phyloP scores from a whole-genome alignment of 1,284 basidiomycete species.

The Thelephora terrestris region DNA sequence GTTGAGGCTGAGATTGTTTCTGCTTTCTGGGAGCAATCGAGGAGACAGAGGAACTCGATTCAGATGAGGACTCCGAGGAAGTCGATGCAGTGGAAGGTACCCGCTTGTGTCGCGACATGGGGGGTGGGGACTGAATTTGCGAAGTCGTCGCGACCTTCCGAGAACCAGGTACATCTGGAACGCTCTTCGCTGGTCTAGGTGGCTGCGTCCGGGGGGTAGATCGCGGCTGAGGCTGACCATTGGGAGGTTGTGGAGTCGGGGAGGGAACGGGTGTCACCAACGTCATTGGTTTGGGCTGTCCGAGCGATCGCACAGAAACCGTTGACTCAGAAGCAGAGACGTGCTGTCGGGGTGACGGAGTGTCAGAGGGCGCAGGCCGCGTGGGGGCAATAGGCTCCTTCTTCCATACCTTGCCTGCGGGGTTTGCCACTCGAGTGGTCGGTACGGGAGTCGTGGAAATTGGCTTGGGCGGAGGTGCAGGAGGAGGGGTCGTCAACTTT shows the following conservation, averaged over 20 bases:
- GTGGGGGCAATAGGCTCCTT: background rate
- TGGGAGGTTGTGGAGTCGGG: too few relatives aligned
- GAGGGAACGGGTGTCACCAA: too few relatives aligned
- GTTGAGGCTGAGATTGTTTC: conserved; percentile 6
- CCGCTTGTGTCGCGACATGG: too few relatives aligned
- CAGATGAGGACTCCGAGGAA: conserved; percentile 8
- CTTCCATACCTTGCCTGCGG: too few relatives aligned
- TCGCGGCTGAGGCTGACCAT: too few relatives aligned
- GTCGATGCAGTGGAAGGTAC: background rate
- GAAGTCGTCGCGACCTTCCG: too few relatives aligned
- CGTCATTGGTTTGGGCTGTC: too few relatives aligned
- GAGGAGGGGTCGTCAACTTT: background rate
- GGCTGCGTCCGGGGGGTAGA: too few relatives aligned
- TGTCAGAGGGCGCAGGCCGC: conserved; percentile 2
- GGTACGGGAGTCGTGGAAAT: conserved; percentile 1
- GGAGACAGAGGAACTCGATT: conserved; percentile 6
- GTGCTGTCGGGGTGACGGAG: conserved; percentile 7
- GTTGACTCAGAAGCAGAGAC: conserved; percentile 1
- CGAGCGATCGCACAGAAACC: background rate
- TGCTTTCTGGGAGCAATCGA: too few relatives aligned
- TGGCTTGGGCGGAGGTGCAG: conserved; percentile 1
- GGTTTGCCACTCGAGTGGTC: background rate
- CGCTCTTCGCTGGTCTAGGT: too few relatives aligned
- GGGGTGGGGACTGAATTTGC: too few relatives aligned
- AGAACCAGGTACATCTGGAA: too few relatives aligned